Percentiles rank a stretch among this genome's conserved stretches.
phyloP scores from a whole-genome alignment of 2,329 filamentous ascomycete genomes.

The Raffaelea albimanens region DNA sequence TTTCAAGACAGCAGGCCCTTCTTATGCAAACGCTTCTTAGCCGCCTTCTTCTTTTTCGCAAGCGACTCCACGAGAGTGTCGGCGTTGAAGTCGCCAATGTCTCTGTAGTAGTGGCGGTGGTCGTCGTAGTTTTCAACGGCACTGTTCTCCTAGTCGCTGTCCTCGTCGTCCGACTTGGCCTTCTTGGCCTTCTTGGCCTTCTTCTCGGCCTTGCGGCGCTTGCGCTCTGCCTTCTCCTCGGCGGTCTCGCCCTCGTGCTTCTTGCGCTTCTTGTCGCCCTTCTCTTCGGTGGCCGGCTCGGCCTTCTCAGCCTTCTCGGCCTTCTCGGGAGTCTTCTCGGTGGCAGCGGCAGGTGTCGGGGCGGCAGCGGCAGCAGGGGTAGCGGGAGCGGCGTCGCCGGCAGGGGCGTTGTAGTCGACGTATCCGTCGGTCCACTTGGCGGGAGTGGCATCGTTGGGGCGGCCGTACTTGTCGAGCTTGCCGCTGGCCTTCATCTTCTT shows the following conservation, averaged over 20 bases:
- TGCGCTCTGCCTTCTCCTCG: slow-evolving; percentile 45
- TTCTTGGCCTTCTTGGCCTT: slow-evolving; percentile 18
- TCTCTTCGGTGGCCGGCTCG: slow-evolving; percentile 24
- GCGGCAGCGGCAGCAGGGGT: slow-evolving; percentile 32
- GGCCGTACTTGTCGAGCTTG: slow-evolving; percentile 96
- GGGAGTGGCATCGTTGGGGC: slow-evolving; percentile 84
- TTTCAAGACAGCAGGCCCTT: not conserved
- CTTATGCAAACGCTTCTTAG: no score
- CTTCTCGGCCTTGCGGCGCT: slow-evolving; percentile 22
- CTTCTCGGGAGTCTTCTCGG: slow-evolving; percentile 4
- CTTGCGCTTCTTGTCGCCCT: slow-evolving; percentile 67
- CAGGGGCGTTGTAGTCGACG: slow-evolving; percentile 70
- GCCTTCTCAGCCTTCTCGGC: slow-evolving; percentile 20
- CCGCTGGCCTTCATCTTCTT: slow-evolving; percentile 99
- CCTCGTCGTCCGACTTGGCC: slow-evolving; percentile 9
- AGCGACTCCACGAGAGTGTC: no score
- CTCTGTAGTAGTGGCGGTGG: no score
- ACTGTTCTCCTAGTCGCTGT: slow-evolving; percentile 10
- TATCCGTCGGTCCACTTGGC: slow-evolving; percentile 89
- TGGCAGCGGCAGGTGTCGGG: not conserved
- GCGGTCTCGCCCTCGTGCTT: slow-evolving; percentile 69
- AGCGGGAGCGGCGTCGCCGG: slow-evolving; percentile 27
- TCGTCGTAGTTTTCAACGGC: not conserved
- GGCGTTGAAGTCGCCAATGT: no score
- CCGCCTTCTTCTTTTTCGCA: not conserved